Evolutionary conservation across 2,329 filamentous ascomycete species (phyloP).

Genomic region (Aquanectria penicillioides): DNA sequence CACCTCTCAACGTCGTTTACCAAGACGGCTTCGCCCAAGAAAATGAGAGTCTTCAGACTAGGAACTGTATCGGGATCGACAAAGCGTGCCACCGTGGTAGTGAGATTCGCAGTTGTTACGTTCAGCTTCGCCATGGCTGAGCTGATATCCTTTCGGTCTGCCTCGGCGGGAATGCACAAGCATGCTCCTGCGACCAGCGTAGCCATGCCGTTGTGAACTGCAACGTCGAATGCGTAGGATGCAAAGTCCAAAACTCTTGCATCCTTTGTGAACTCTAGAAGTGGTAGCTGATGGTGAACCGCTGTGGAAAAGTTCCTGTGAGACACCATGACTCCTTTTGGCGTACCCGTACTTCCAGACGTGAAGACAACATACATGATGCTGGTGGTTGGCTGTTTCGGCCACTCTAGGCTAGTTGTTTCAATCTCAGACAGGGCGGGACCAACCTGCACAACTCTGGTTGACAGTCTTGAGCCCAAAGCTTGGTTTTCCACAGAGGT

Average conservation of each 20-base stretch:
- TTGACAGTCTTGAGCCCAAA: neutral
- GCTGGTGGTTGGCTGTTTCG: neutral
- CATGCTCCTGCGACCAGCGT: slow-evolving; percentile 54
- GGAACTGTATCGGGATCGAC: slow-evolving; percentile 10
- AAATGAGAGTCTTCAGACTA: slow-evolving; percentile 13
- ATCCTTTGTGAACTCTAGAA: neutral
- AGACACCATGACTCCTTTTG: slow-evolving; percentile 35
- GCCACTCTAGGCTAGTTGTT: too few relatives aligned
- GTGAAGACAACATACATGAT: slow-evolving; percentile 37
- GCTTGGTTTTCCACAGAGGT: neutral
- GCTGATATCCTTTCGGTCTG: slow-evolving; percentile 15
- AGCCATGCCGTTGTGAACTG: slow-evolving; percentile 22
- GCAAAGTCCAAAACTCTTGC: slow-evolving; percentile 31
- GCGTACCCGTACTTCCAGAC: slow-evolving; percentile 38
- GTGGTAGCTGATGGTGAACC: slow-evolving; percentile 28
- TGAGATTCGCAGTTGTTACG: slow-evolving; percentile 5
- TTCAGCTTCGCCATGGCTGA: neutral
- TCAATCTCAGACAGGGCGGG: too few relatives aligned
- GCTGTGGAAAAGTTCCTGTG: neutral
- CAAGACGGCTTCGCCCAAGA: slow-evolving; percentile 18
- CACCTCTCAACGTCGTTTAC: slow-evolving; percentile 7
- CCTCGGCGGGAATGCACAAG: slow-evolving; percentile 20
- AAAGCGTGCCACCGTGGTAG: slow-evolving; percentile 16
- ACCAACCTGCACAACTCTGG: too few relatives aligned
- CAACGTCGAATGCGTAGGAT: neutral